phyloP scores from a whole-genome alignment of 1,139 yeast species.

The Hyphopichia fennica region DNA sequence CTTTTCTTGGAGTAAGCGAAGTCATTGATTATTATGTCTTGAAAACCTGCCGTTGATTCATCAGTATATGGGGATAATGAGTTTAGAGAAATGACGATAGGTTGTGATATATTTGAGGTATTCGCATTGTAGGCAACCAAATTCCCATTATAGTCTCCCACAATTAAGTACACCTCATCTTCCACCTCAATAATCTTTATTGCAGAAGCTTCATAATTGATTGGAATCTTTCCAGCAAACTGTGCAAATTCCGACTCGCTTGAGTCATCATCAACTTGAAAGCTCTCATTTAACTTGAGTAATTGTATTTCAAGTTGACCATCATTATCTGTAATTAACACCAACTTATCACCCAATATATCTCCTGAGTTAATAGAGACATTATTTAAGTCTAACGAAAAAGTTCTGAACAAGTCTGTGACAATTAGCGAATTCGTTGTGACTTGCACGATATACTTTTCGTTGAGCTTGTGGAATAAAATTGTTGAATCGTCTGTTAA shows the following conservation, averaged over 20 bases:
- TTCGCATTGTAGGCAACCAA: slow-evolving; percentile 3
- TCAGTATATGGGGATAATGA: background rate
- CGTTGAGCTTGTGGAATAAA: slow-evolving; percentile 11
- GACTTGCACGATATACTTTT: slow-evolving; percentile 26
- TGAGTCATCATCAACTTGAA: background rate
- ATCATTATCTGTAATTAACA: background rate
- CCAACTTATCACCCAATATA: slow-evolving; percentile 10
- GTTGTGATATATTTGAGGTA: background rate
- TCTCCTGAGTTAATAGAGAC: slow-evolving; percentile 16
- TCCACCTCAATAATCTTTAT: slow-evolving; percentile 10
- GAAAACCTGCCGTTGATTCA: background rate
- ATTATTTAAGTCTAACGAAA: slow-evolving; percentile 8
- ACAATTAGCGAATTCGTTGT: slow-evolving; percentile 25
- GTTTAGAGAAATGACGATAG: background rate
- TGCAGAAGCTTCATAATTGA: slow-evolving; percentile 19
- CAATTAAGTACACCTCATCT: slow-evolving; percentile 5
- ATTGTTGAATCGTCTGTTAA: slow-evolving; percentile 12
- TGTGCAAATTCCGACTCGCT: slow-evolving; percentile 5
- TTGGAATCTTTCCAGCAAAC: slow-evolving; percentile 1
- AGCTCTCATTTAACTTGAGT: slow-evolving; percentile 1
- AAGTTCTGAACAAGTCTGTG: slow-evolving; percentile 17
- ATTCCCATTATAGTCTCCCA: slow-evolving; percentile 24
- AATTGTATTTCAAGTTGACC: background rate
- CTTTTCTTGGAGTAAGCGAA: background rate
- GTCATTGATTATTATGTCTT: background rate